Conservation (phyloP, 495 filamentous ascomycete species). For the Aspergillus incahuasiensis region DNA sequence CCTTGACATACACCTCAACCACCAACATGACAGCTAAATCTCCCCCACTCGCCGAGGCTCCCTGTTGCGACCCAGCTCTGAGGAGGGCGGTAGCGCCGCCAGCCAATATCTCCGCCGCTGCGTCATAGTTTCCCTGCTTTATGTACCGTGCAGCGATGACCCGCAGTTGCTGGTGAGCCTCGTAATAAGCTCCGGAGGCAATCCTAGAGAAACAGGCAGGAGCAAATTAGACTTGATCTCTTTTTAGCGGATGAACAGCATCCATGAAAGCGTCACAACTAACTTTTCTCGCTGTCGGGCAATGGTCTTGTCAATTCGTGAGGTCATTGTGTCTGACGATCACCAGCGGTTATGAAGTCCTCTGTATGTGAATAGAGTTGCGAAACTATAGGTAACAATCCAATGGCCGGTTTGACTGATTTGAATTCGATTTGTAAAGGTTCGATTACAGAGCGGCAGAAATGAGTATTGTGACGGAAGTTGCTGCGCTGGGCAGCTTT, state of each 20-base stretch:
- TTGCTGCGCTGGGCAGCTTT: conserved; percentile 9
- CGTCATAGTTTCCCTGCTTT: conserved; percentile 74
- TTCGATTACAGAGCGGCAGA: not conserved
- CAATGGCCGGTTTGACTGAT: not conserved
- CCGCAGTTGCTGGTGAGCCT: conserved; percentile 95
- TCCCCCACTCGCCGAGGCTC: conserved; percentile 73
- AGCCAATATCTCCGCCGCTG: conserved; percentile 81
- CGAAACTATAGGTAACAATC: not conserved
- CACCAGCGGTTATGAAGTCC: not conserved
- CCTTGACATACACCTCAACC: conserved; percentile 82
- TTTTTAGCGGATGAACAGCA: not conserved
- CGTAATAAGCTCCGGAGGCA: conserved; percentile 88
- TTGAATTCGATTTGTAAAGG: not conserved
- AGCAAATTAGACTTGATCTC: not conserved
- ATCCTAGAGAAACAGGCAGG: conserved; percentile 53
- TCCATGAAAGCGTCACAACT: conserved; percentile 10
- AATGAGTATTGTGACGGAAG: not conserved
- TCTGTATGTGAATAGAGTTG: not conserved
- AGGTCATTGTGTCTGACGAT: conserved; percentile 39
- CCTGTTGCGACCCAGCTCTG: conserved; percentile 72
- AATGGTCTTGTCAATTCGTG: conserved; percentile 71
- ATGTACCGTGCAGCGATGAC: conserved; percentile 89
- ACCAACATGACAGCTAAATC: conserved; percentile 82
- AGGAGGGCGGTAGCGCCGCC: conserved; percentile 80
- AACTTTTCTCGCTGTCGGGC: conserved; percentile 67